Evolutionary conservation across 805 yeast genomes (phyloP).

Genomic region (Zygoascus tannicola): DNA sequence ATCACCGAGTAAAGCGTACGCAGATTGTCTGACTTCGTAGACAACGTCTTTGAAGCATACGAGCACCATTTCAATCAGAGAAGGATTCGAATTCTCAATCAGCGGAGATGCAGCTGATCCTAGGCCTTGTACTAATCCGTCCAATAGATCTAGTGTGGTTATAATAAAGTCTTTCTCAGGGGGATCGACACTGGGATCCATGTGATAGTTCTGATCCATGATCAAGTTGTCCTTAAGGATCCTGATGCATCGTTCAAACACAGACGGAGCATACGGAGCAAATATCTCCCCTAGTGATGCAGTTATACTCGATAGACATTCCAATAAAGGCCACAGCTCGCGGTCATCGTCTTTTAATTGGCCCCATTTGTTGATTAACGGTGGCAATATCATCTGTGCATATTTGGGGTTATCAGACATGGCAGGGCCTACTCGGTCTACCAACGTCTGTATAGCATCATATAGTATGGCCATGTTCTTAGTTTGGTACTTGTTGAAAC

Average conservation of each 20-base stretch:
- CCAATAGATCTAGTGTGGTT: conserved; percentile 80
- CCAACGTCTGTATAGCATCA: conserved; percentile 85
- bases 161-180: conserved; percentile 89
- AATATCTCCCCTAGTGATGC: conserved; percentile 76
- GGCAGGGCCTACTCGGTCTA: conserved; percentile 60
- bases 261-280: conserved; percentile 82
- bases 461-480: conserved; percentile 74
- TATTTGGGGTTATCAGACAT: conserved; percentile 44
- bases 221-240: conserved; percentile 63
- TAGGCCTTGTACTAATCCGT: conserved; percentile 88
- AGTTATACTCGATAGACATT: conserved; percentile 87
- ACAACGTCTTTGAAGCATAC: conserved; percentile 65
- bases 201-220: conserved; percentile 50
- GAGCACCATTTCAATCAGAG: conserved; percentile 52
- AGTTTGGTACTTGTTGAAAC: conserved; percentile 71
- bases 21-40: conserved; percentile 88
- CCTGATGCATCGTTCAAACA: conserved; percentile 66
- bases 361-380: conserved; percentile 77
- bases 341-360: conserved; percentile 63
- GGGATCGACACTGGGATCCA: conserved; percentile 48
- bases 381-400: conserved; percentile 62
- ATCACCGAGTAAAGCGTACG: conserved; percentile 86
- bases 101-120: conserved; percentile 50
- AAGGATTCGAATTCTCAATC: conserved; percentile 30
- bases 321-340: conserved; percentile 85